A percentile compares a stretch with the other conserved stretches of the same genome.
Evolutionary conservation across 2,329 filamentous ascomycete species (phyloP).

Genomic region (Paecilomyces dactylethromorphus): DNA sequence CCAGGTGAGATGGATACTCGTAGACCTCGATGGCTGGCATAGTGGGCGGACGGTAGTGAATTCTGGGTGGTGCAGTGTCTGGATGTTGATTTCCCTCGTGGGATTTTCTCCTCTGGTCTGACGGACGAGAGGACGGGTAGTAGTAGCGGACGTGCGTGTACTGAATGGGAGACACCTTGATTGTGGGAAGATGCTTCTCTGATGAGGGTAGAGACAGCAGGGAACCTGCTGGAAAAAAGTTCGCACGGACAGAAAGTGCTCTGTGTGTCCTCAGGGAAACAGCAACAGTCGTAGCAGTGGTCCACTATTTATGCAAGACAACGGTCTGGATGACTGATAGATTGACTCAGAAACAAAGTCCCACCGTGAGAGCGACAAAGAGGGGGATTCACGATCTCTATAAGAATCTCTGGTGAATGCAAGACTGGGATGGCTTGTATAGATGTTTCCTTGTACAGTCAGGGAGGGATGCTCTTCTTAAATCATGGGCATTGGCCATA

Average conservation of each 20-base stretch:
- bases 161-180: background rate
- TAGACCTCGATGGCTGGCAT: slow-evolving; percentile 9
- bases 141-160: background rate
- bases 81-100: slow-evolving; percentile 2
- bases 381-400: background rate
- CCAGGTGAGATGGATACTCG: slow-evolving; percentile 2
- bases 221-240: background rate
- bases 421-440: background rate
- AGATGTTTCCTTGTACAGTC: background rate
- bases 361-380: background rate
- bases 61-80: slow-evolving; percentile 1
- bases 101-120: background rate
- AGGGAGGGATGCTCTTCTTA: background rate
- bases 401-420: background rate
- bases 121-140: background rate
- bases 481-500: background rate
- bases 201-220: background rate
- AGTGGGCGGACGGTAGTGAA: slow-evolving; percentile 5
- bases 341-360: background rate
- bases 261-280: background rate
- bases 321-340: background rate
- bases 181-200: background rate
- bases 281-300: background rate
- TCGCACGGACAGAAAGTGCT: background rate
- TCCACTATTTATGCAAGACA: background rate